These are phyloP conservation scores for Chimonanthus praecox DNA, from an alignment of 164 flowering plant species.

Conservation along the genomic window DNA sequence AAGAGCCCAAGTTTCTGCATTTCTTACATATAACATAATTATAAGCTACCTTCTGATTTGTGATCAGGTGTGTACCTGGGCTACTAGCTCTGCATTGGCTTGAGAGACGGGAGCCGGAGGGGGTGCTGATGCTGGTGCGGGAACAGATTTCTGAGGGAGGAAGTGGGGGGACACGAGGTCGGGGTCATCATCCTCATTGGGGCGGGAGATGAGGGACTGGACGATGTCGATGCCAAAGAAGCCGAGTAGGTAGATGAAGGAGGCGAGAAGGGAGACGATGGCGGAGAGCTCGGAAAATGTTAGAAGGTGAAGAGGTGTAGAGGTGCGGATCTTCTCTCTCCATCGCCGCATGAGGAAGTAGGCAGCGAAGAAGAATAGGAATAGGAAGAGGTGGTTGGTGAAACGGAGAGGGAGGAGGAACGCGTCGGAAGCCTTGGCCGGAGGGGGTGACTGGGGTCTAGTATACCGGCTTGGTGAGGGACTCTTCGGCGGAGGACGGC, in stretches of 20 bases:
- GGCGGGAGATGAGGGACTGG: constrained; percentile 46
- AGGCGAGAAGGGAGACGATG: constrained; percentile 62
- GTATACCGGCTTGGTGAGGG: background rate
- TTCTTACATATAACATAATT: no score
- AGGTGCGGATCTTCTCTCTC: constrained; percentile 75
- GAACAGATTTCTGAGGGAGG: background rate
- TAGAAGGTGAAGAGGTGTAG: constrained; percentile 66
- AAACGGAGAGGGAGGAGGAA: constrained; percentile 63
- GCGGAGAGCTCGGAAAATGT: constrained; percentile 57
- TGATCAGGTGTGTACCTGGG: constrained; percentile 16
- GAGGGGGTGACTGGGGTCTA: constrained; percentile 11
- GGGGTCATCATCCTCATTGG: background rate
- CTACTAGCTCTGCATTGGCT: constrained; percentile 59
- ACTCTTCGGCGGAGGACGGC: background rate
- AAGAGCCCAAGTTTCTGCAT: no score
- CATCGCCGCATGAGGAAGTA: constrained; percentile 69
- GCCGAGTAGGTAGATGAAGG: constrained; percentile 72
- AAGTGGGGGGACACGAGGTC: background rate
- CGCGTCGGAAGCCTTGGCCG: constrained; percentile 56
- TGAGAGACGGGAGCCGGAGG: background rate
- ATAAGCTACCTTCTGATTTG: no score
- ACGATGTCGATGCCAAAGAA: constrained; percentile 78
- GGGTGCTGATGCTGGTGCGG: background rate
- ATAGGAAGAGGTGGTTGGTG: constrained; percentile 66
- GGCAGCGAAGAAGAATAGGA: constrained; percentile 70